These are phyloP conservation scores for Diaporthe sp. DNA, from an alignment of 2,329 filamentous ascomycete species.

Conservation along the genomic window DNA sequence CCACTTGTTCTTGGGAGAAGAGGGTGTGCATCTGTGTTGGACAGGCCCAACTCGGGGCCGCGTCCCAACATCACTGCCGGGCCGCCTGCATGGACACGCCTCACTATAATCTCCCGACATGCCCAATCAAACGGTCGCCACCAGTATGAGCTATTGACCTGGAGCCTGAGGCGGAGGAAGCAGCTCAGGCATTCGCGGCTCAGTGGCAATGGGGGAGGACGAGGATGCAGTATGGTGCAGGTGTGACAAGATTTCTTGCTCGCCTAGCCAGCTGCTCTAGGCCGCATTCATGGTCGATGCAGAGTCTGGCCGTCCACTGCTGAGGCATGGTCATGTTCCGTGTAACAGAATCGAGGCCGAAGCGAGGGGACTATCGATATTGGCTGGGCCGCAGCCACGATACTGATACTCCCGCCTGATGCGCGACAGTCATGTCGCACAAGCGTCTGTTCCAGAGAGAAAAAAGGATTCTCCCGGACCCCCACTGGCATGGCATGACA, in stretches of 20 bases:
- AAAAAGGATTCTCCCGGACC: background rate
- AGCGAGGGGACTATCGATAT: too few species aligned
- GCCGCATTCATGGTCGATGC: background rate
- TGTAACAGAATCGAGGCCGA: conserved; percentile 8
- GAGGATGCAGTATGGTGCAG: background rate
- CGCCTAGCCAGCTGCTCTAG: background rate
- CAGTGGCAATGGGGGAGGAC: background rate
- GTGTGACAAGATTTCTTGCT: background rate
- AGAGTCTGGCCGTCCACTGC: background rate
- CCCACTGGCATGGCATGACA: background rate
- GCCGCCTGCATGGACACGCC: background rate
- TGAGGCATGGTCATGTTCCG: background rate
- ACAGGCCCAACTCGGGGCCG: background rate
- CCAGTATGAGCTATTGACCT: background rate
- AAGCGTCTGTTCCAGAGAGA: background rate
- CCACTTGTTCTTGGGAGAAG: background rate
- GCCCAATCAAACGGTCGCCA: conserved; percentile 1
- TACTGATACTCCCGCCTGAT: background rate
- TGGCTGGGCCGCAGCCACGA: background rate
- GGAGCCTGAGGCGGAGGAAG: conserved; percentile 2
- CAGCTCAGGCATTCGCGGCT: conserved; percentile 1
- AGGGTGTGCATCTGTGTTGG: conserved; percentile 6
- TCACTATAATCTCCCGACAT: background rate
- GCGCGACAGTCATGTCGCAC: background rate
- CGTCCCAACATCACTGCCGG: background rate